phyloP scores from a whole-genome alignment of 2,329 filamentous ascomycete species.

The Cercospora sesami region DNA sequence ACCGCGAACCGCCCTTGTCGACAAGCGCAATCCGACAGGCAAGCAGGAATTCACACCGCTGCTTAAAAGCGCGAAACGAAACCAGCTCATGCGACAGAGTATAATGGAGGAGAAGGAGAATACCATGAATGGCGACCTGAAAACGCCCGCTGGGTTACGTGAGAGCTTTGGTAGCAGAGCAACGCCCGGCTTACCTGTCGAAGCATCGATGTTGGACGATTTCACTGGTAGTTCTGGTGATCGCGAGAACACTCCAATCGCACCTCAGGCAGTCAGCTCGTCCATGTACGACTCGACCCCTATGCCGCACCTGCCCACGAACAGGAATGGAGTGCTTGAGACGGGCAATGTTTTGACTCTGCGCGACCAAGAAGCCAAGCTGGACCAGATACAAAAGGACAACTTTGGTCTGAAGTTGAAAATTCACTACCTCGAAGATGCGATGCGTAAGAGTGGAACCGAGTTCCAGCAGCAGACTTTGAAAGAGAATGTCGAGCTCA shows the following conservation, averaged over 20 bases:
- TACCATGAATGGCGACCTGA: slow-evolving; percentile 44
- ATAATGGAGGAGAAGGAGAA: slow-evolving; percentile 43
- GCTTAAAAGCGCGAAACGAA: slow-evolving; percentile 77
- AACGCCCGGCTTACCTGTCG: slow-evolving; percentile 74
- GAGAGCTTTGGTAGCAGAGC: slow-evolving; percentile 60
- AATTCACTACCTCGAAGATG: slow-evolving; percentile 94
- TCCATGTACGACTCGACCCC: slow-evolving; percentile 79
- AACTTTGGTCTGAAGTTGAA: slow-evolving; percentile 97
- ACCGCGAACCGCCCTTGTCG: slow-evolving; percentile 67
- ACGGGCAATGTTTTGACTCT: slow-evolving; percentile 89
- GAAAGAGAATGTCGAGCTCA: slow-evolving; percentile 93
- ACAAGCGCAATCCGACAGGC: slow-evolving; percentile 60
- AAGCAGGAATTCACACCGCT: slow-evolving; percentile 89
- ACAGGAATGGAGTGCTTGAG: slow-evolving; percentile 64
- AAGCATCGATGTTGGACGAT: slow-evolving; percentile 67
- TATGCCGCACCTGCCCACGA: slow-evolving; percentile 65
- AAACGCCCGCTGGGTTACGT: slow-evolving; percentile 68
- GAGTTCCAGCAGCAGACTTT: slow-evolving; percentile 86
- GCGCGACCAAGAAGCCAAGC: slow-evolving; percentile 87
- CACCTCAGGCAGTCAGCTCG: slow-evolving; percentile 68
- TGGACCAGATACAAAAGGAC: slow-evolving; percentile 96
- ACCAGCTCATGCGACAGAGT: slow-evolving; percentile 52
- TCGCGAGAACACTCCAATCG: slow-evolving; percentile 69
- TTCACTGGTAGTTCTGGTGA: slow-evolving; percentile 63
- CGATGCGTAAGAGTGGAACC: slow-evolving; percentile 79